Evolutionary conservation across 371 early-diverging fungal species (phyloP), one percentile per base, ranked within the genome.

Genomic region (Mucor piriformis): DNA sequence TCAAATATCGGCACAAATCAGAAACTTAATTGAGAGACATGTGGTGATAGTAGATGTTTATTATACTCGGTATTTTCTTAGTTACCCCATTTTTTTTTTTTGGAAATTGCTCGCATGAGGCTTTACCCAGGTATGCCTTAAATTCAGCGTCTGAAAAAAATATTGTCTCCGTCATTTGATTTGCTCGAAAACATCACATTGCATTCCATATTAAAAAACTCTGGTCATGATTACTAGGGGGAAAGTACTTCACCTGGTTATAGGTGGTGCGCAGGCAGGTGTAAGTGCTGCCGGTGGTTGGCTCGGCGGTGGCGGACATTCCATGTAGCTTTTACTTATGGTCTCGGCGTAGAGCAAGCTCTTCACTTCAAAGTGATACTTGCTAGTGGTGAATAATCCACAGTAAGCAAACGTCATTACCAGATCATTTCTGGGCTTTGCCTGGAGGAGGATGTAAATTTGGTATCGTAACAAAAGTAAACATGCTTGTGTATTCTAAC

Each of bases 341-440:
- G 84, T 10, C 52, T 84, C 11, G 78, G 67, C 32, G 75, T 71
- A 4, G 84, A 84, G 59, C 70, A 79, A 52, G 76, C 75, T 6
- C 53, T 81, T 20, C 65, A 82, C 58, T 67, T 65, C 59, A 70
- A 61, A 40, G 63, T 82, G 3, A 69, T 84, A n/a, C 66, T 74
- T 6, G 72, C 81, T 2, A 66, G 67, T 38, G 79, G 81, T 8
- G 56, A 64, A 16, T 32, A 67, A 13, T 55, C 52, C 3, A 58
- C 63, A 6, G 78, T 73, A n/a, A 79, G 79, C 62, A 59, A 54
- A 11, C 61, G 73, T 25, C 65, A 64, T 34, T 60, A 80, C 38
- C 66, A 13, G 82, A 84, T 54, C 72, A 82, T 3, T 84, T 81
- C 37, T 82, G 81, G 81, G 84, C 84, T 0, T 43, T 84, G 16